These are phyloP conservation scores for Annulohypoxylon moriforme DNA, from an alignment of 495 filamentous ascomycete species.

Conservation along the genomic window DNA sequence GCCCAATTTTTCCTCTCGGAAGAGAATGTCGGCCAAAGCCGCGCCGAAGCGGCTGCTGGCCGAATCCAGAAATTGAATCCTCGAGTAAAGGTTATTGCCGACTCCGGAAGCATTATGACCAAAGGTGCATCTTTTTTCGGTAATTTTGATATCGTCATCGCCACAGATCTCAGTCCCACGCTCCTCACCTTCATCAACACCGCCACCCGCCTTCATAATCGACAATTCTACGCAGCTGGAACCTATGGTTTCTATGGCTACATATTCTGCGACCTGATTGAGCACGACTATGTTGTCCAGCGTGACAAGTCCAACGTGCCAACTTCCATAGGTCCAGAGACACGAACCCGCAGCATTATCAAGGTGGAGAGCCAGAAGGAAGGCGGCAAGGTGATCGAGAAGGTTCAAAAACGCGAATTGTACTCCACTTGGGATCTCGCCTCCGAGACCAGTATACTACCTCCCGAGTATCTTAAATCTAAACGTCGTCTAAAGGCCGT, in stretches of 20 bases:
- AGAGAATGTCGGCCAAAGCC: conserved; percentile 77
- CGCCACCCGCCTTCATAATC: conserved; percentile 75
- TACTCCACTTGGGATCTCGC: conserved; percentile 86
- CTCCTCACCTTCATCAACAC: conserved; percentile 83
- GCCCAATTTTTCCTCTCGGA: conserved; percentile 89
- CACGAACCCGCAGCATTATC: conserved; percentile 79
- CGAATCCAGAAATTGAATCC: conserved; percentile 89
- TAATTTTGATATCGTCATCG: conserved; percentile 86
- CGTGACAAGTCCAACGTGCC: conserved; percentile 80
- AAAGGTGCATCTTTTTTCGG: conserved; percentile 78
- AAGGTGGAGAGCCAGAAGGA: conserved; percentile 78
- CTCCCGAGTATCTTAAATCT: conserved; percentile 72
- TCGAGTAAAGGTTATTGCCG: conserved; percentile 79
- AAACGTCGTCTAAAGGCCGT: conserved; percentile 77
- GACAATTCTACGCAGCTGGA: conserved; percentile 88
- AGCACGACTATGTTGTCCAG: conserved; percentile 88
- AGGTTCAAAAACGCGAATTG: conserved; percentile 90
- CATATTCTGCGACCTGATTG: conserved; percentile 90
- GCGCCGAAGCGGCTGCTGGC: conserved; percentile 83
- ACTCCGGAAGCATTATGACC: conserved; percentile 69
- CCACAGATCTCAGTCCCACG: conserved; percentile 83
- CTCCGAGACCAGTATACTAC: conserved; percentile 76
- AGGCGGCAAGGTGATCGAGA: conserved; percentile 76
- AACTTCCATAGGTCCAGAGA: conserved; percentile 73
- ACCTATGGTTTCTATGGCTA: conserved; percentile 94